Base-by-base conservation (phyloP, 495 filamentous ascomycete genomes). In the Astrocystis sublimbata region DNA sequence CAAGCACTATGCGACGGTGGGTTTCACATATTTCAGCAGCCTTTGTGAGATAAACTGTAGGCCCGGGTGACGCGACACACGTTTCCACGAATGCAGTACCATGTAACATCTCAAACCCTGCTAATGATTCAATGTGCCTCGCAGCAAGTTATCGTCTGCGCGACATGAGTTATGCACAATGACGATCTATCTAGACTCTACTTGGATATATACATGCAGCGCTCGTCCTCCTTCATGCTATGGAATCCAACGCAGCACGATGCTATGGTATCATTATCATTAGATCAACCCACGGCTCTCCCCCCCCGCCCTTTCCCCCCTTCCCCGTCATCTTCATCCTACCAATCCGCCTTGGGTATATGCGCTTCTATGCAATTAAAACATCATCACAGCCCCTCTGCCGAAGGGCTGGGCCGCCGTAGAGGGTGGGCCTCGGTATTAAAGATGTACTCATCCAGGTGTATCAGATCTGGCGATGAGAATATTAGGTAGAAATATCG, bases 401-500 rank as follows among this genome's bases (percentile, higher is more conserved):
- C 13, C 13, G 33, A 38, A 24, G 38, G 41, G 24, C 6, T 12
- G 1, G 67, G 67, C 7, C 85, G 78, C 64, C 49, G 49, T 1
- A 92, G 84, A 4, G 88, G 84, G 78, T 92, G 89, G 21, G 89
- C 89, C 72, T 92, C 89, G 3, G 89, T 92, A 66, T 90, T 92
- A 42, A 80, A 67, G 1, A 75, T 71, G 63, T 68, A 75, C 51
- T 78, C 71, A 61, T 78, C 76, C 68, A 96, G 73, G 72, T 80
- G 89, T 24, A 92, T 76, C 40, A 86, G 70, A 62, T 83, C 78
- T 1, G 88, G 86, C 52, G 91, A 86, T 26, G 83, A 87, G 66
- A 92, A 96, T 41, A 92, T 84, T 55, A 94, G 73, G 61, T 91
- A 94, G 65, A 93, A 92, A 71, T 96, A 94, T 68, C 93, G 96